Percentiles rank a stretch among this genome's conserved stretches.
Evolutionary conservation across 495 filamentous ascomycete species (phyloP).

Genomic region (Cercophora newfieldiana): DNA sequence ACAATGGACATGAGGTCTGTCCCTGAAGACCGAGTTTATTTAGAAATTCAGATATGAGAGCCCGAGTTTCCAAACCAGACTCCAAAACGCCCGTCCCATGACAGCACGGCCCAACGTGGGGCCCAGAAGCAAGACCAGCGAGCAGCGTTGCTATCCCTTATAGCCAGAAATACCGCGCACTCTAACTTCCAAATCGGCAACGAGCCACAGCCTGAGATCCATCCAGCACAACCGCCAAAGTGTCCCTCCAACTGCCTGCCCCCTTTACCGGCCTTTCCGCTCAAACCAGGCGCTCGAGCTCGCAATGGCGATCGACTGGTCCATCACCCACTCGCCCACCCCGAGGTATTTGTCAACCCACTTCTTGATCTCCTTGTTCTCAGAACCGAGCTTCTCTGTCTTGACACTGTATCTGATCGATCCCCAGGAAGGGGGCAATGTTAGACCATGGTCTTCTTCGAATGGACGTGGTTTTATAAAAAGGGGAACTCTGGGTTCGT

Average conservation of each 20-base stretch:
- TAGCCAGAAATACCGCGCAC: background rate
- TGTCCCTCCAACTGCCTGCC: background rate
- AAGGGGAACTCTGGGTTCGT: slow-evolving; percentile 1
- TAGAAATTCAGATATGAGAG: slow-evolving; percentile 2
- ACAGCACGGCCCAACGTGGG: background rate
- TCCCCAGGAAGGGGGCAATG: slow-evolving; percentile 34
- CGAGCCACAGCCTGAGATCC: background rate
- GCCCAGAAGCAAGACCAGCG: background rate
- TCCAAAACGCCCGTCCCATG: slow-evolving; percentile 8
- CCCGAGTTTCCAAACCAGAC: background rate
- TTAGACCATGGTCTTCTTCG: slow-evolving; percentile 23
- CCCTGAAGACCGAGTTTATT: background rate
- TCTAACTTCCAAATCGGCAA: background rate
- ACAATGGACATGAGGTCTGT: background rate
- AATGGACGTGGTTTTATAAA: background rate
- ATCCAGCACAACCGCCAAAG: background rate
- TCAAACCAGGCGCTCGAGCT: slow-evolving; percentile 88
- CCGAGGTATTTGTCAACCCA: slow-evolving; percentile 96
- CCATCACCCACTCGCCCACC: slow-evolving; percentile 97
- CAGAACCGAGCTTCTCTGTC: slow-evolving; percentile 74
- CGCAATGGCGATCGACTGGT: slow-evolving; percentile 89
- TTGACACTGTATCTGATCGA: slow-evolving; percentile 75
- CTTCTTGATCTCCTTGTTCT: slow-evolving; percentile 80
- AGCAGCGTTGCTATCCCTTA: background rate
- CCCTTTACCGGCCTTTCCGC: slow-evolving; percentile 60